Evolutionary conservation across 2,329 filamentous ascomycete species (phyloP), one percentile per base, ranked within the genome.

Genomic region (Arthrobotrys pseudoclavata): DNA sequence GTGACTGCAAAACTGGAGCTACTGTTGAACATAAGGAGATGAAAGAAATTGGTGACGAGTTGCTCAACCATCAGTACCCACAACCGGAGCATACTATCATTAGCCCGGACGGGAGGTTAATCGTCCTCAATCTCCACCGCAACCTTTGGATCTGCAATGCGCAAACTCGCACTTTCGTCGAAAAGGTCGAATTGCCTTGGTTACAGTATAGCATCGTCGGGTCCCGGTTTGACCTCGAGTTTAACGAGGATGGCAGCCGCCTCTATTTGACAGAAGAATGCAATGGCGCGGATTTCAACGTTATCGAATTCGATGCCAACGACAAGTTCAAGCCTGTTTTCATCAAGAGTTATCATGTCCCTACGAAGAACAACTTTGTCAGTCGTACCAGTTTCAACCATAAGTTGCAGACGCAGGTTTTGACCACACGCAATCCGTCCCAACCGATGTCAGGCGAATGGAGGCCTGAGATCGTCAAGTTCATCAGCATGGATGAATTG

Each of bases 351-450:
- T 78, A 78, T 53, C 75, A 72, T 12, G 55, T 72, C 5, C 75
- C 75, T 12, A 64, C 37, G 26, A 76, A 76, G 66, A 52, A 50
- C 24, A 48, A 42, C 15, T 72, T 68, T 45, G 63, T 72, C 12
- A 72, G 40, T 26, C 75, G 75, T 34, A 78, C 75, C 1, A 50
- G 53, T 24, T 78, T 78, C 62, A 78, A 72, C 47, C 75, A 71
- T 12, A 53, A 45, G 10, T 37, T 69, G 37, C 75, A 78, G 22
- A 72, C 62, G 2, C 61, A 68, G 40, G 53, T 78, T 12, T 48
- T 78, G 29, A 62, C 72, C 0, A 70, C 66, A 12, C 29, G 66
- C 24, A 76, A 68, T 22, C 61, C 68, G 2, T 26, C 61, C 2
- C 62, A 78, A 29, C 75, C 68, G 3, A 72, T 68, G 68, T 55